Evolutionary conservation across 2,329 filamentous ascomycete genomes (phyloP), one percentile per base, ranked within the genome.

Genomic region (Pezicula radicicola): DNA sequence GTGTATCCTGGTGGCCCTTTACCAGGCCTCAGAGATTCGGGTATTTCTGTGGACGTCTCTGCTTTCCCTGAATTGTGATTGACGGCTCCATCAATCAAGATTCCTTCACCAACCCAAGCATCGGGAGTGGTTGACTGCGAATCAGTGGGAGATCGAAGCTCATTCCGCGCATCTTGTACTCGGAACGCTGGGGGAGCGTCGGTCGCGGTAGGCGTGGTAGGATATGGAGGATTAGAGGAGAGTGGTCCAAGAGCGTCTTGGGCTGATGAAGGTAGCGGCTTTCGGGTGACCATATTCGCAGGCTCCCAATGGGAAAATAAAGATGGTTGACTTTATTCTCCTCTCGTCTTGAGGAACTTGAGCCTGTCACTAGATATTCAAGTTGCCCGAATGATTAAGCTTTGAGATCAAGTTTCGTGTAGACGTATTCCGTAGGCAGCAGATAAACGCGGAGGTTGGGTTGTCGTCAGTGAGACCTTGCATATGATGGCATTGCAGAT

Each of bases 221-320:
- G 63, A 47, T 66, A 65, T 49, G 63, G 64, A 25, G 59, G 54
- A 16, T 46, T 49, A 12, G 43, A 19, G 15, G 53, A 25, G 25
- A 33, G 27, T 13, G 53, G 51, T 5, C 52, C 53, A 45, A 58
- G 52, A 57, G 45, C 41, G 15, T 46, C 33, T 21, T 50, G 46
- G 47, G 49, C 51, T 21, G n/a, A 3, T 39, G 48, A 12, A 15
- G 63, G 57, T 19, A 65, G 49, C 25, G 64, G 64, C 46, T 65
- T 66, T 53, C 64, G 55, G 16, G 59, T 64, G 12, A 65, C 61
- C 63, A 66, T 66, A 7, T 47, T 57, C 30, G 30, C 30, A 13
- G 30, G 12, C 30, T 33, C 30, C 9, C 9, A 33, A 10, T 33
- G 9, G 25, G 25, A 10, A 33, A 33, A 13, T 33, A 33, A 13